Evolutionary conservation across 495 filamentous ascomycete genomes (phyloP).

Genomic region (Talaromyces wortmannii): DNA sequence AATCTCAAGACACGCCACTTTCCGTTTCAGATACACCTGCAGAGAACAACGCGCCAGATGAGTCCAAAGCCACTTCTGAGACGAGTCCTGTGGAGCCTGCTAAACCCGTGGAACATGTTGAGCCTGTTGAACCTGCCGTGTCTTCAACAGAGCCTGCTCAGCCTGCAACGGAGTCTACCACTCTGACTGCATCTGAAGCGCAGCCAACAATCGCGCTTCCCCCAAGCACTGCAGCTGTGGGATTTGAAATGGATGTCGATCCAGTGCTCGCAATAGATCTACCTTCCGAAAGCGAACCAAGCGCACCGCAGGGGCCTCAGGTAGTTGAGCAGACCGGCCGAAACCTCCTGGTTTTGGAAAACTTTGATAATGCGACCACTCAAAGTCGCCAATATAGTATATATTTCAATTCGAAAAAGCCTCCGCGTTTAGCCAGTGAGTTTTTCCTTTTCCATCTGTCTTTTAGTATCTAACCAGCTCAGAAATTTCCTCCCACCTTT

Average conservation of each 20-base stretch:
- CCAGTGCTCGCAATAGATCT: neutral
- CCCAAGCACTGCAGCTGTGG: neutral
- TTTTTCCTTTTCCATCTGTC: conserved; percentile 8
- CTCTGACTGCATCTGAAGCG: neutral
- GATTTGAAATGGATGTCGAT: conserved; percentile 10
- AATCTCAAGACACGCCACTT: neutral
- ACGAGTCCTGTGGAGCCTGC: neutral
- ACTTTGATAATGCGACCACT: conserved; percentile 46
- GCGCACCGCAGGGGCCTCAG: conserved; percentile 21
- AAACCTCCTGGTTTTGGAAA: conserved; percentile 45
- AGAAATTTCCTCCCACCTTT: conserved; percentile 50
- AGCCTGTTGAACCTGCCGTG: neutral
- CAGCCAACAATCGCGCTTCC: neutral
- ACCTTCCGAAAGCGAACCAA: neutral
- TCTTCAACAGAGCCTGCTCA: conserved; percentile 6
- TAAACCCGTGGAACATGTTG: conserved; percentile 2
- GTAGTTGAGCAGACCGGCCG: conserved; percentile 45
- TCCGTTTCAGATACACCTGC: neutral
- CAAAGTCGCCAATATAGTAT: conserved; percentile 43
- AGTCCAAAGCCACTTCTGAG: neutral
- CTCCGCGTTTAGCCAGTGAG: conserved; percentile 41
- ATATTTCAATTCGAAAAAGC: conserved; percentile 46
- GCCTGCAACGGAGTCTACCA: neutral
- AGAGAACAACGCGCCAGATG: neutral
- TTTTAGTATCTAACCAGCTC: conserved; percentile 13